Percentiles rank a stretch among this genome's conserved stretches.
Conservation (phyloP, 148 eudicot species). For the Silene uniflora region DNA sequence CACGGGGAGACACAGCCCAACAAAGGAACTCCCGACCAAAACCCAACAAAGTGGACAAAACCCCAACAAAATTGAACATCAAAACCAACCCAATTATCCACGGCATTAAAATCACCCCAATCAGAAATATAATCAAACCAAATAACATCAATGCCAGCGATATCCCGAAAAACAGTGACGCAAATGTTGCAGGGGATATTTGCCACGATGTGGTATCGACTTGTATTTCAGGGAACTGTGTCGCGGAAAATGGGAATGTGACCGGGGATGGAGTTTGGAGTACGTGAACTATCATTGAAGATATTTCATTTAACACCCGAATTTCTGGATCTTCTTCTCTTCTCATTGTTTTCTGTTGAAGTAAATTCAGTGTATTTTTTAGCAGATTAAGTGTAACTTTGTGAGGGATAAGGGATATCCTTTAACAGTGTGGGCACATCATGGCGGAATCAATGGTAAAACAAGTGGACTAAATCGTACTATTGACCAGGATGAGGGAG, state of each 20-base stretch:
- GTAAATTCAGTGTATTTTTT: too few relatives aligned
- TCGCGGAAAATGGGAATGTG: background rate
- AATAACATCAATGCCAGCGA: constrained; percentile 64
- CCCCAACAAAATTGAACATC: constrained; percentile 43
- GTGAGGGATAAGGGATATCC: too few relatives aligned
- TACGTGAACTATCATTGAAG: constrained; percentile 40
- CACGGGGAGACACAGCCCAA: constrained; percentile 22
- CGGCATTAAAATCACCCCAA: constrained; percentile 66
- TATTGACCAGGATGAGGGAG: too few relatives aligned
- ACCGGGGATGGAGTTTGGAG: constrained; percentile 35
- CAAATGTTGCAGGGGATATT: constrained; percentile 45
- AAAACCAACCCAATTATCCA: constrained; percentile 48
- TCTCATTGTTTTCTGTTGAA: constrained; percentile 1
- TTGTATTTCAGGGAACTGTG: background rate
- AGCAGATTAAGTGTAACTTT: too few relatives aligned
- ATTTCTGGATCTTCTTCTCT: constrained; percentile 34
- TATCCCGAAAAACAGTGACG: constrained; percentile 51
- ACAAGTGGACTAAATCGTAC: too few relatives aligned
- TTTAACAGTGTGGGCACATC: background rate
- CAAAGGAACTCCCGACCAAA: constrained; percentile 35
- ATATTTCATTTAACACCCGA: constrained; percentile 43
- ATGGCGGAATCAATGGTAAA: background rate
- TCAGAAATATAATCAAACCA: constrained; percentile 49
- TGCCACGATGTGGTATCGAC: constrained; percentile 13
- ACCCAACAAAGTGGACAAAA: constrained; percentile 42